phyloP scores from a whole-genome alignment of 208 protist genomes.

The Leishmania lainsoni region DNA sequence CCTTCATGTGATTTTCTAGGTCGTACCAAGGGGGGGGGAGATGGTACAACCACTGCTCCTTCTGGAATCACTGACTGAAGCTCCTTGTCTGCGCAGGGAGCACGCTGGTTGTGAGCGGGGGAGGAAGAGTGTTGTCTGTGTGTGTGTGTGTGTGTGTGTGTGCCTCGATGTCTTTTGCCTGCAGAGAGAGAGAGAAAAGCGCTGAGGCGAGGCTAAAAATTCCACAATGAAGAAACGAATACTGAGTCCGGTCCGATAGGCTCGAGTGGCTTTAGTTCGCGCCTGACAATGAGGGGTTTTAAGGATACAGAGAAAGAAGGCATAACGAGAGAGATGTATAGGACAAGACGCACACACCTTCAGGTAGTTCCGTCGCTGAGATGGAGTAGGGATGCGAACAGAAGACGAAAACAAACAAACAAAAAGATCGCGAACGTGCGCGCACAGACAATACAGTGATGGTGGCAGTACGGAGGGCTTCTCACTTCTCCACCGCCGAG shows the following conservation, averaged over 20 bases:
- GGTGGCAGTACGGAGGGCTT: background rate
- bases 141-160: background rate
- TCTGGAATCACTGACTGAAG: background rate
- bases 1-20: background rate
- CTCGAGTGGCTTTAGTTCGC: background rate
- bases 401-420: background rate
- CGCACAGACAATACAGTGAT: background rate
- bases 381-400: background rate
- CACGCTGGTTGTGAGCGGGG: background rate
- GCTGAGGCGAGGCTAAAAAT: background rate
- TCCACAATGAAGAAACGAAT: background rate
- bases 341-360: background rate
- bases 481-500: background rate
- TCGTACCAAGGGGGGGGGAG: background rate
- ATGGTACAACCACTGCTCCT: background rate
- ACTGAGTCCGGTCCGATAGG: background rate
- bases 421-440: background rate
- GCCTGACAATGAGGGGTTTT: background rate
- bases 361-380: background rate
- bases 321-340: background rate
- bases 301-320: background rate
- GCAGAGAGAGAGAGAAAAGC: background rate
- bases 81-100: background rate
- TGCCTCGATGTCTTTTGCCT: background rate
- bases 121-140: background rate